These are phyloP conservation scores for Gyrodon lividus DNA, from an alignment of 768 basidiomycete species.

Conservation along the genomic window DNA sequence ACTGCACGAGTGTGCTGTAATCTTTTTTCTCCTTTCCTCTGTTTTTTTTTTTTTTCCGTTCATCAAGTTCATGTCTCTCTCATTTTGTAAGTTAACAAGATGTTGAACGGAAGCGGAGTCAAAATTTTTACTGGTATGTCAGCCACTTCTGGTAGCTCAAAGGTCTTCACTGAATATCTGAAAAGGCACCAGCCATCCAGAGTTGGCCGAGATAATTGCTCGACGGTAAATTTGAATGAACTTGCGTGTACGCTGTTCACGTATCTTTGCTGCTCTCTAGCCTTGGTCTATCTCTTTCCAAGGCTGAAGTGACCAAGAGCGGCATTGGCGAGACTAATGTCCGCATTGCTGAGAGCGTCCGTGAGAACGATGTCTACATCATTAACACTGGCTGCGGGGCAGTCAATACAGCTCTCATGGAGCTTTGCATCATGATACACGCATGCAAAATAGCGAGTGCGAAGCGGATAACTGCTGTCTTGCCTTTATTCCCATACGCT, in stretches of 20 bases:
- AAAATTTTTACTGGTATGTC: constrained; percentile 58
- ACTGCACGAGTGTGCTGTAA: not conserved
- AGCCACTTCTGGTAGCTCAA: constrained; percentile 1
- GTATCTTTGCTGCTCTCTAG: constrained; percentile 44
- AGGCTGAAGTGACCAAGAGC: constrained; percentile 83
- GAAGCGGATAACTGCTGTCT: constrained; percentile 95
- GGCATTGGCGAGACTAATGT: constrained; percentile 91
- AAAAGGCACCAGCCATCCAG: constrained; percentile 91
- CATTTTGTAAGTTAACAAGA: constrained; percentile 26
- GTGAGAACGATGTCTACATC: constrained; percentile 98
- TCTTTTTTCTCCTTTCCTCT: constrained; percentile 10
- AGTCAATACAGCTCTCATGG: constrained; percentile 95
- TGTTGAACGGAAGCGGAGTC: constrained; percentile 58
- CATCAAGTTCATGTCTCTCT: constrained; percentile 13
- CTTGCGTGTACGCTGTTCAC: constrained; percentile 9
- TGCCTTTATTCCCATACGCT: constrained; percentile 95
- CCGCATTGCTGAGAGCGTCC: constrained; percentile 90
- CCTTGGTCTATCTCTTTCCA: constrained; percentile 85
- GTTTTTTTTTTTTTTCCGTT: constrained; percentile 1
- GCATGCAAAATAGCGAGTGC: constrained; percentile 99
- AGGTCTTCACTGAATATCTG: not conserved
- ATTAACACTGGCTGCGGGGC: constrained; percentile 88
- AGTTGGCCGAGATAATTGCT: constrained; percentile 91
- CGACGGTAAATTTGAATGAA: constrained; percentile 59
- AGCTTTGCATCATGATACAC: constrained; percentile 98